Percentiles rank a stretch among this genome's conserved stretches.
Evolutionary conservation across 805 yeast species (phyloP).

Genomic region (Yarrowia keelungensis): DNA sequence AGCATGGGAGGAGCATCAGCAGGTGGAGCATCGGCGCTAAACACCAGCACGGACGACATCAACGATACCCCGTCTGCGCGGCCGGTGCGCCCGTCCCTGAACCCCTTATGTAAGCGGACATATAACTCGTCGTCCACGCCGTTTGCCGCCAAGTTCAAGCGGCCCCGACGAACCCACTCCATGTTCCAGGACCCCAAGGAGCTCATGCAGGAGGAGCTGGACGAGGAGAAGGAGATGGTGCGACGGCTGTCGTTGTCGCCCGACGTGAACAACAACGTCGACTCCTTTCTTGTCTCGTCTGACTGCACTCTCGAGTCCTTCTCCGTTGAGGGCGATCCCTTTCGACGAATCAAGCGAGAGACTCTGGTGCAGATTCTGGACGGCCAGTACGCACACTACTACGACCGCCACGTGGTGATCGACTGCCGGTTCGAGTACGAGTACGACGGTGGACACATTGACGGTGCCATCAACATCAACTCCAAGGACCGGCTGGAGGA

Average conservation of each 20-base stretch:
- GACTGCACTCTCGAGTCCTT: conserved; percentile 53
- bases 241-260: conserved; percentile 42
- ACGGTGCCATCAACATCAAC: conserved; percentile 78
- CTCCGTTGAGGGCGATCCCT: conserved; percentile 61
- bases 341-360: conserved; percentile 69
- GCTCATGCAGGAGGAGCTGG: conserved; percentile 52
- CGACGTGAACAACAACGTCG: conserved; percentile 41
- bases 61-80: conserved; percentile 24
- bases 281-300: conserved; percentile 43
- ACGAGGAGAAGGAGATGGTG: conserved; percentile 47
- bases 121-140: conserved; percentile 34
- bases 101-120: conserved; percentile 27
- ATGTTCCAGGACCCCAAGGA: conserved; percentile 69
- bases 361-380: conserved; percentile 65
- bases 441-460: conserved; percentile 90
- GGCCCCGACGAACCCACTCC: conserved; percentile 64
- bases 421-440: conserved; percentile 96
- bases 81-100: conserved; percentile 25
- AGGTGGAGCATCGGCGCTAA: neutral
- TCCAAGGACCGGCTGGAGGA: conserved; percentile 72
- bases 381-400: conserved; percentile 60
- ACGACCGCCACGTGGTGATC: conserved; percentile 65
- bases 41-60: conserved; percentile 1
- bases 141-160: conserved; percentile 37
- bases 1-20: neutral